These are phyloP conservation scores for Haplosporangium gracile DNA, from an alignment of 192 early-diverging fungal species.

Conservation along the genomic window DNA sequence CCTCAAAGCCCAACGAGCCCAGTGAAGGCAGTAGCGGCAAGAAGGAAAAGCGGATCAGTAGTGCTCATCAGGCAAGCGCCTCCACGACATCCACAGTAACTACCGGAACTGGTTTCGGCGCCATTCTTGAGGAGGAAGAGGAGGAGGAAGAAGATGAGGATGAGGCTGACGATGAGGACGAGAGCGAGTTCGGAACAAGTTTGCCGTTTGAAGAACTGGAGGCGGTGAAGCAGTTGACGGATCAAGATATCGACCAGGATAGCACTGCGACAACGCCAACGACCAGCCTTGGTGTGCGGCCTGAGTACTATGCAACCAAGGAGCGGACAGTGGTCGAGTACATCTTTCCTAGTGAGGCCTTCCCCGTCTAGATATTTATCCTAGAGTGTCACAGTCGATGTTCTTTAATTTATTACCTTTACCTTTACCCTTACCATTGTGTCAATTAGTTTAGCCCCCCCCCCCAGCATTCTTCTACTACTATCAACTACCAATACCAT, in stretches of 20 bases:
- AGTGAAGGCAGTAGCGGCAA: not conserved
- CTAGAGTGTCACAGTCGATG: not conserved
- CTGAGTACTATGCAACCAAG: conserved; percentile 54
- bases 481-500: not conserved
- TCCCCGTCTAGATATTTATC: conserved; percentile 3
- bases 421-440: not conserved
- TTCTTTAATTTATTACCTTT: not conserved
- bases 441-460: not conserved
- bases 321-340: conserved; percentile 52
- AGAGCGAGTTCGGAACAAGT: conserved; percentile 27
- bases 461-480: not conserved
- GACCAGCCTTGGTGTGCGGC: conserved; percentile 8
- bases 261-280: conserved; percentile 23
- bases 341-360: conserved; percentile 53
- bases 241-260: conserved; percentile 18
- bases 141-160: conserved; percentile 40
- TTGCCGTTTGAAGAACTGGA: conserved; percentile 36
- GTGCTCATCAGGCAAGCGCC: not conserved
- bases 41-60: not conserved
- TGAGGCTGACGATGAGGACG: conserved; percentile 32
- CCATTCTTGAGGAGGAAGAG: conserved; percentile 35
- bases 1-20: conserved; percentile 25
- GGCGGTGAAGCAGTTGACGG: conserved; percentile 12
- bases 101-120: not conserved
- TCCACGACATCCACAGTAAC: not conserved